A percentile compares a stretch with the other conserved stretches of the same genome.
Conservation (phyloP, 2,329 filamentous ascomycete genomes). For the Fonsecaea erecta region DNA sequence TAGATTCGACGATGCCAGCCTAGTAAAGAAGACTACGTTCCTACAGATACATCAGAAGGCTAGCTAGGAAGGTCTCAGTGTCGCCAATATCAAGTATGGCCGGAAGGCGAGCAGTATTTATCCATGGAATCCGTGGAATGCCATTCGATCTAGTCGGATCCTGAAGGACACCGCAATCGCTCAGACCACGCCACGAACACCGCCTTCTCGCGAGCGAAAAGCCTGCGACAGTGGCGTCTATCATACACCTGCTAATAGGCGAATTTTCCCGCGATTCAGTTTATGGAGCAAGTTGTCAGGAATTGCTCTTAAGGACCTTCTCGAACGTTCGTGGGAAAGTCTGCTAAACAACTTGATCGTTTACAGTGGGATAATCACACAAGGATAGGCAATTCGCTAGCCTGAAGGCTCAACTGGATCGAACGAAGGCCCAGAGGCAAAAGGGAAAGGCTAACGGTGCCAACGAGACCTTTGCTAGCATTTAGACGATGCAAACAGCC, state of each 20-base stretch:
- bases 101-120: constrained; percentile 3
- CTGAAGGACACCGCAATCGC: not conserved
- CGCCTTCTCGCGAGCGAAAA: constrained; percentile 4
- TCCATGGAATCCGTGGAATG: constrained; percentile 10
- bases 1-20: constrained; percentile 15
- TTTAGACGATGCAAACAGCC: constrained; percentile 7
- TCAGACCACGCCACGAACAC: not conserved
- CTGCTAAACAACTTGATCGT: constrained; percentile 11
- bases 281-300: not conserved
- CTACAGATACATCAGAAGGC: constrained; percentile 11
- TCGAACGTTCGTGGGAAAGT: no score
- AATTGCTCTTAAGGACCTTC: constrained; percentile 5
- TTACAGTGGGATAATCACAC: not conserved
- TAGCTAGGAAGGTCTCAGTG: constrained; percentile 4
- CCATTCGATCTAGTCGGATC: constrained; percentile 9
- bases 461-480: constrained; percentile 20
- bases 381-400: not conserved
- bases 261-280: not conserved
- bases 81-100: constrained; percentile 4
- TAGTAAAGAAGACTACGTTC: constrained; percentile 15
- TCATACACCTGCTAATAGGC: constrained; percentile 3
- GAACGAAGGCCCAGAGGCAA: constrained; percentile 5
- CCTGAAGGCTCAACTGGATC: not conserved
- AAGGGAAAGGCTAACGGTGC: constrained; percentile 4
- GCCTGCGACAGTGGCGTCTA: not conserved